phyloP scores from a whole-genome alignment of 2,329 filamentous ascomycete species.

The Conoideocrella luteorostrata region DNA sequence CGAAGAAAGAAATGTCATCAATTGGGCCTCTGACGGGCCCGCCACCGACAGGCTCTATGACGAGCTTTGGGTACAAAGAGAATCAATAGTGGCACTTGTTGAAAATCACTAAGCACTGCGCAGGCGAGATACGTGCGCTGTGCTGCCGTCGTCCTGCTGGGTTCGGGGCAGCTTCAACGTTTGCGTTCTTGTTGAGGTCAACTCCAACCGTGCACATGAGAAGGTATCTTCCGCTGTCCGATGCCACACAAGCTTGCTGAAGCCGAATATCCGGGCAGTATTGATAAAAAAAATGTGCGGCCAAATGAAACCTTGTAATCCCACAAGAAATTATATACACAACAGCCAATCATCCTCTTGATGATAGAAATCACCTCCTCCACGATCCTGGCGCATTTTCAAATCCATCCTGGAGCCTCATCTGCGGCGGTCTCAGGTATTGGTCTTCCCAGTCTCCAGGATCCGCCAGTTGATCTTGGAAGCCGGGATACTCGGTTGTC shows the following conservation, averaged over 20 bases:
- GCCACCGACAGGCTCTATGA: background rate
- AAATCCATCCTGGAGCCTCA: background rate
- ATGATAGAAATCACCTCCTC: no score
- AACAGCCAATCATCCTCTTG: background rate
- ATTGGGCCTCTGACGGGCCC: background rate
- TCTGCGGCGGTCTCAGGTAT: background rate
- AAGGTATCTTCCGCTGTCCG: constrained; percentile 11
- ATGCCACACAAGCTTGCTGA: constrained; percentile 16
- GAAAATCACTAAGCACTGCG: constrained; percentile 11
- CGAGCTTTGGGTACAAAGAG: constrained; percentile 11
- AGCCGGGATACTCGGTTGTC: background rate
- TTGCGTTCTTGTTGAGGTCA: constrained; percentile 12
- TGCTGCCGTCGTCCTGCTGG: constrained; percentile 10
- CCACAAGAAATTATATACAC: no score
- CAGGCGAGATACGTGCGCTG: constrained; percentile 8
- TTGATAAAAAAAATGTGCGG: constrained; percentile 29
- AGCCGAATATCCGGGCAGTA: constrained; percentile 16
- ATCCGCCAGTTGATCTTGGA: background rate
- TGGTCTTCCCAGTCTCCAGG: background rate
- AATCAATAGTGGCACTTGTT: constrained; percentile 11
- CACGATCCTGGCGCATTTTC: background rate
- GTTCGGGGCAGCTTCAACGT: constrained; percentile 15
- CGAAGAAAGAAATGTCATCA: background rate
- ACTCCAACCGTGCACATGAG: background rate
- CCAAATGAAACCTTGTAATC: no score